Percentiles rank a stretch among this genome's conserved stretches.
Conservation (phyloP, 805 yeast genomes). For the Brettanomyces bruxellensis region DNA sequence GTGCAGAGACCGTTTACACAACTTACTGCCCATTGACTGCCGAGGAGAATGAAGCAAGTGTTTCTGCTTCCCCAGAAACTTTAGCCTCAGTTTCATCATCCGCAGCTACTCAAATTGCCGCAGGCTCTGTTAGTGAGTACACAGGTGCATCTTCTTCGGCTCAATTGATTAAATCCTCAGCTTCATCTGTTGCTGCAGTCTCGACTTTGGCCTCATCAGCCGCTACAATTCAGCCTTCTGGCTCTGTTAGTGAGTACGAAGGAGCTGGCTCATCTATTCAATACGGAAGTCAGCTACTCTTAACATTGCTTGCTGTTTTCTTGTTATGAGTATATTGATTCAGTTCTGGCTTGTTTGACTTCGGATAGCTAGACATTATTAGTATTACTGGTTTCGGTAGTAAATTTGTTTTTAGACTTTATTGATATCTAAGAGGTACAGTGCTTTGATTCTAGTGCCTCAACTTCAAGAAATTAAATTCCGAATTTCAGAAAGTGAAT, state of each 20-base stretch:
- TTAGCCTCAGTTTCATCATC: not conserved
- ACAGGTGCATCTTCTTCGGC: too few relatives aligned
- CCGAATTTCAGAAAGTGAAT: too few relatives aligned
- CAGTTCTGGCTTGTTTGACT: too few relatives aligned
- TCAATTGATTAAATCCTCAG: not conserved
- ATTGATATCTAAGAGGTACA: too few relatives aligned
- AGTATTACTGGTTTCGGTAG: too few relatives aligned
- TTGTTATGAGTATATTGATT: not conserved
- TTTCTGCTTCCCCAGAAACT: not conserved
- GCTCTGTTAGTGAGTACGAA: not conserved
- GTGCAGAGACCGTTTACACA: conserved; percentile 26
- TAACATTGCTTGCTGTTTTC: not conserved
- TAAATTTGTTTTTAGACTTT: too few relatives aligned
- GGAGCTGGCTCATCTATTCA: not conserved
- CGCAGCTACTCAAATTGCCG: not conserved
- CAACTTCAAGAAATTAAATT: too few relatives aligned
- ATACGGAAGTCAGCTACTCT: not conserved
- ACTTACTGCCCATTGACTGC: conserved; percentile 19
- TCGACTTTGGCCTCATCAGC: not conserved
- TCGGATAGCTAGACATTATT: too few relatives aligned
- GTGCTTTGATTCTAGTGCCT: too few relatives aligned
- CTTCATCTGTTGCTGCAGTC: not conserved
- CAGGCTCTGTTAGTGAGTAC: not conserved
- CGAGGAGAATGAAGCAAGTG: not conserved
- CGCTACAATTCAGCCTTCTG: not conserved